Evolutionary conservation across 352 stramenopile genomes (phyloP), one percentile per base, ranked within the genome.

Genomic region (Pythium oligandrum): DNA sequence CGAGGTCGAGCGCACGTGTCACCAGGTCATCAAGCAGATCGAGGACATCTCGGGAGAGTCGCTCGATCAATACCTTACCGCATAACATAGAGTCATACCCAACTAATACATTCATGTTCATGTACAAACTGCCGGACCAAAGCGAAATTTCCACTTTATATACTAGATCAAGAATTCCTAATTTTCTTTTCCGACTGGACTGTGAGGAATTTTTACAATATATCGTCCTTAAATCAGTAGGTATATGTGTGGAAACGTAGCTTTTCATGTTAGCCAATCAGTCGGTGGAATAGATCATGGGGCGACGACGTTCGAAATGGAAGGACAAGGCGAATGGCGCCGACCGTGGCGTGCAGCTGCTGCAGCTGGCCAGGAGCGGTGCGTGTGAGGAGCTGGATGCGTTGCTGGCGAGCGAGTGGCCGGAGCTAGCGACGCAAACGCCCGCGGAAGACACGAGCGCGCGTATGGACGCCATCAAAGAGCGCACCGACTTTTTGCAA

Each of bases 11-110:
- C 71, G 69, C 57, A 86, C 84, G 62, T 92, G 81, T 67, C 83
- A 93, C 66, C 63, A 78, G 36, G 79, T 96, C n/a, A 93, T 94
- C 58, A 90, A 91, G 58, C 78, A 92, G 67, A 92, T 96, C 59
- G 86, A 96, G 55, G 83, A 93, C 40, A 92, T 95, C 53, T 95
- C 81, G 32, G 86, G 86, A 51, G 86, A 96, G 65, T 91, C 76
- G 45, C 75, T 96, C 48, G 81, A 95, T 63, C 83, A 95, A 60
- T 96, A 94, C 71, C 68, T 96, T 39, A 86, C 79, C 38, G 17
- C 17, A 26, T 26, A 26, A 26, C 17, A 26, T 26, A 26, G 17
- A 26, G 17, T 26, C 17, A 26, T 26, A 26, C 17, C 17, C 17
- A 26, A 26, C 17, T 26, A 26, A 26, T 26, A 26, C 17, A n/a